Conservation (phyloP, 2,329 filamentous ascomycete genomes). For the Fusarium protoensiforme region DNA sequence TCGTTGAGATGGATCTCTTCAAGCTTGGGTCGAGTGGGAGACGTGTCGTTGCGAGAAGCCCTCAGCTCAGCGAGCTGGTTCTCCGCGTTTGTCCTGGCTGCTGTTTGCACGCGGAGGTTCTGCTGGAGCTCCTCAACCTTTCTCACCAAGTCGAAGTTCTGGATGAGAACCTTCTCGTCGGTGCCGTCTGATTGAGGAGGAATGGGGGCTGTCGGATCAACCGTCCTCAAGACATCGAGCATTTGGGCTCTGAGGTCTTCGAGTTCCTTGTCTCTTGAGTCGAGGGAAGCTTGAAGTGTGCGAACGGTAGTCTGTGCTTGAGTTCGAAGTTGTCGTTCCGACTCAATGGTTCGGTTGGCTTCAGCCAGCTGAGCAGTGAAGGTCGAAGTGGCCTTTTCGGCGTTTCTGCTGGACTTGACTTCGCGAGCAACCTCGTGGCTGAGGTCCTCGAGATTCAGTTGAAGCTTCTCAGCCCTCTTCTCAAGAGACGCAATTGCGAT, state of each 20-base stretch:
- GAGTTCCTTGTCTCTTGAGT: slow-evolving; percentile 83
- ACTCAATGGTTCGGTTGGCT: slow-evolving; percentile 88
- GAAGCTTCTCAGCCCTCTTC: slow-evolving; percentile 94
- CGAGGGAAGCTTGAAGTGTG: slow-evolving; percentile 81
- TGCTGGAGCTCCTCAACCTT: slow-evolving; percentile 91
- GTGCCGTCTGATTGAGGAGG: slow-evolving; percentile 68
- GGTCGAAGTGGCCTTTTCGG: slow-evolving; percentile 87
- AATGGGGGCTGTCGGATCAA: slow-evolving; percentile 79
- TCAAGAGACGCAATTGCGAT: slow-evolving; percentile 84
- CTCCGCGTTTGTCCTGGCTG: slow-evolving; percentile 85
- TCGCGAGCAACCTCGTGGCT: slow-evolving; percentile 92
- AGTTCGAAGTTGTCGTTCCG: slow-evolving; percentile 84
- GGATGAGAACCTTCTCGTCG: slow-evolving; percentile 75
- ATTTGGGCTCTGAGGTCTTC: slow-evolving; percentile 83
- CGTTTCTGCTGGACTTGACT: slow-evolving; percentile 88
- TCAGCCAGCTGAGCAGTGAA: slow-evolving; percentile 87
- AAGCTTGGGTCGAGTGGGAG: slow-evolving; percentile 76
- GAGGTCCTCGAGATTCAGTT: slow-evolving; percentile 88
- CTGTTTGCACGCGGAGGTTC: slow-evolving; percentile 84
- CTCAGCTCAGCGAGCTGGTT: slow-evolving; percentile 83
- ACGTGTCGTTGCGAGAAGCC: slow-evolving; percentile 74
- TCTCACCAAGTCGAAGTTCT: slow-evolving; percentile 84
- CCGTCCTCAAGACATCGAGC: slow-evolving; percentile 84
- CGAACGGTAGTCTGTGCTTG: slow-evolving; percentile 89
- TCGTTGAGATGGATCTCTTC: slow-evolving; percentile 92